Base-by-base conservation (phyloP, 306 rosid genomes). In the Casuarina equisetifolia region DNA sequence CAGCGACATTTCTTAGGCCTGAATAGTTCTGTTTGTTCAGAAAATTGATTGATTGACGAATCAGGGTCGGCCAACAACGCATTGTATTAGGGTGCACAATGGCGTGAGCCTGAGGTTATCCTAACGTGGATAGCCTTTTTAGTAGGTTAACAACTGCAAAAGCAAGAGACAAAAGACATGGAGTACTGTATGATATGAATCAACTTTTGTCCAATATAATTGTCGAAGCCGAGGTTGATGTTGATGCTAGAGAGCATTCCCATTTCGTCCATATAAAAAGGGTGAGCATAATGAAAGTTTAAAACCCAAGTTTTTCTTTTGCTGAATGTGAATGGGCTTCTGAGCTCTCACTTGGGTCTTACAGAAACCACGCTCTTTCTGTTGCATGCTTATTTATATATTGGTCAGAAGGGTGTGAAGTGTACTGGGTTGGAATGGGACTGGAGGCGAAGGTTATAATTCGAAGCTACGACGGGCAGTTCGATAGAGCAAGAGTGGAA, bases 401-500 rank as follows among this genome's bases (percentile, higher is more conserved):
- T 35, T 52, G 68, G 68, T 69, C 40, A 36, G 3, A 79, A 52
- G n/a, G 11, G 58, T 46, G 43, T 2, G 74, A 70, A 39, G 13
- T 16, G 25, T 42, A 42, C n/a, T 67, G 71, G 50, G 4, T 67
- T 67, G n/a, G 45, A 71, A 85, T 91, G 94, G 92, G 85, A 67
- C 80, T 80, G 67, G 75, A 81, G 54, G 80, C 79, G 82, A 77
- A 82, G 5, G 43, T 17, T 59, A 84, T 76, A 78, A 88, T 90
- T 51, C 79, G 97, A 82, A 84, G 88, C 88, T 94, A 94, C n/a
- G 87, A 88, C 4, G 80, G 73, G 13, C 70, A 81, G 82, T 84
- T 74, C 20, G 97, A 94, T 74, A 86, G 89, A 82, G 86, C 84
- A 79, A 81, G 83, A 87, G 92, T 94, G 61, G 94, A 89, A 78